Evolutionary conservation across 352 stramenopile genomes (phyloP).

Genomic region (Globisporangium cystogenes): DNA sequence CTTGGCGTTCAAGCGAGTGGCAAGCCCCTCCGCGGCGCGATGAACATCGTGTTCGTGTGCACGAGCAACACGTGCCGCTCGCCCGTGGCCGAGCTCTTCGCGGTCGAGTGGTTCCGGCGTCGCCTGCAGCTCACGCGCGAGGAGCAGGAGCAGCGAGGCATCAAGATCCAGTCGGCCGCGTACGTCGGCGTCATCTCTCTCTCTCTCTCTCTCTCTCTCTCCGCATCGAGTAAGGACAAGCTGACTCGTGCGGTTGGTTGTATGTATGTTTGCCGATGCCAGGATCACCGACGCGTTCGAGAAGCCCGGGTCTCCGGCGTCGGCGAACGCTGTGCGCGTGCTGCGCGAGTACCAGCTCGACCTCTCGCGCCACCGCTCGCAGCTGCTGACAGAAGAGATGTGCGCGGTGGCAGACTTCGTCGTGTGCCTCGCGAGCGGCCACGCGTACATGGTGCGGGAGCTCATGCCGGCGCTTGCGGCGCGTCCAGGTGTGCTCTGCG

Average conservation of each 20-base stretch:
- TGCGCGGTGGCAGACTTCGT: slow-evolving; percentile 63
- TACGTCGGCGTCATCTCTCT: slow-evolving; percentile 20
- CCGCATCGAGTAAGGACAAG: background rate
- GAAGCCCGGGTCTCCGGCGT: slow-evolving; percentile 53
- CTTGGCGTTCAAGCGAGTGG: too few relatives aligned
- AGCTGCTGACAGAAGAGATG: slow-evolving; percentile 62
- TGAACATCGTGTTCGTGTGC: slow-evolving; percentile 84
- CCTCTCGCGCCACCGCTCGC: slow-evolving; percentile 57
- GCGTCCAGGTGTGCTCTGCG: slow-evolving; percentile 44
- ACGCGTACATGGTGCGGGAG: slow-evolving; percentile 56
- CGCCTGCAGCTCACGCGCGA: slow-evolving; percentile 57
- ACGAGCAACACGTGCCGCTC: slow-evolving; percentile 85
- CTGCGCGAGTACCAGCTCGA: slow-evolving; percentile 78
- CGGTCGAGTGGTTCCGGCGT: slow-evolving; percentile 73
- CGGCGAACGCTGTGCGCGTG: slow-evolving; percentile 49
- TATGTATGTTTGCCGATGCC: background rate
- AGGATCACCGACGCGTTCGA: slow-evolving; percentile 77
- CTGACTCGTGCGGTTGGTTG: background rate
- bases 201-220: background rate
- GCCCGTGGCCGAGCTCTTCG: slow-evolving; percentile 67
- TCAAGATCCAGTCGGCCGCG: slow-evolving; percentile 66
- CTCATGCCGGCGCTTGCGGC: slow-evolving; percentile 60
- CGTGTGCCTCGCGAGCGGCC: slow-evolving; percentile 63
- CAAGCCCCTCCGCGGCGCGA: slow-evolving; percentile 11
- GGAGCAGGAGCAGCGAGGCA: slow-evolving; percentile 62